A percentile compares a stretch with the other conserved stretches of the same genome.
Evolutionary conservation across 2,329 filamentous ascomycete genomes (phyloP).

Genomic region (Ascosphaera pollenicola): DNA sequence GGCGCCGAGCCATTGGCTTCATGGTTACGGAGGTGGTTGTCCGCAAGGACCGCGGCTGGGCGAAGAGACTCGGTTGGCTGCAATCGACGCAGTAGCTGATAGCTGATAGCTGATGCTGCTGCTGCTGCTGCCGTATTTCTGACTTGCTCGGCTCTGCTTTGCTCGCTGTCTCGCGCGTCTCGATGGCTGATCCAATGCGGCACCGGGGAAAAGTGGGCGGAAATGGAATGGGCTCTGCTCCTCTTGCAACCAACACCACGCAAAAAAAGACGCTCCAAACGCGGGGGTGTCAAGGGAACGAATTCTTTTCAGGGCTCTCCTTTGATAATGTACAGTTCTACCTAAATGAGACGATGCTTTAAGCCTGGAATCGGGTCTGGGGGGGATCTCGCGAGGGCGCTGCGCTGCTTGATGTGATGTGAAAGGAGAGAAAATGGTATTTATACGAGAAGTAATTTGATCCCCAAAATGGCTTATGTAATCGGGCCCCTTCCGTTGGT

Average conservation of each 20-base stretch:
- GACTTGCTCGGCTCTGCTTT: too few relatives aligned
- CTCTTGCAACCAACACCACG: too few relatives aligned
- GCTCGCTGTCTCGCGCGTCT: too few relatives aligned
- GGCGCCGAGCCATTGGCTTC: slow-evolving; percentile 59
- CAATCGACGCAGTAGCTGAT: too few relatives aligned
- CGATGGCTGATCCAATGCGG: not conserved
- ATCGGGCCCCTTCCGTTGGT: too few relatives aligned
- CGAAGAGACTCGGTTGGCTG: slow-evolving; percentile 19
- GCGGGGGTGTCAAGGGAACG: not conserved
- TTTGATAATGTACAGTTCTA: slow-evolving; percentile 1
- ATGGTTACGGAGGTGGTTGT: slow-evolving; percentile 62
- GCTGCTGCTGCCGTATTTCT: too few relatives aligned
- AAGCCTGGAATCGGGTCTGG: not conserved
- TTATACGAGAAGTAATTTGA: slow-evolving; percentile 5
- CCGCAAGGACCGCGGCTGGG: slow-evolving; percentile 50
- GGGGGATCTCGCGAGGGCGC: not conserved
- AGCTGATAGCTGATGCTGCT: too few relatives aligned
- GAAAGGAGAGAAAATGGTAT: slow-evolving; percentile 7
- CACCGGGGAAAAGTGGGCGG: slow-evolving; percentile 1
- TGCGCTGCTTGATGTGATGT: slow-evolving; percentile 3
- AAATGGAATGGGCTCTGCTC: slow-evolving; percentile 1
- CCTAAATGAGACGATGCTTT: not conserved
- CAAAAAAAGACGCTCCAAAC: too few relatives aligned
- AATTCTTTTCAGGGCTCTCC: slow-evolving; percentile 1
- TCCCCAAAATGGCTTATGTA: too few relatives aligned